Conservation (phyloP, 148 eudicot genomes). For the Oxyria digyna region DNA sequence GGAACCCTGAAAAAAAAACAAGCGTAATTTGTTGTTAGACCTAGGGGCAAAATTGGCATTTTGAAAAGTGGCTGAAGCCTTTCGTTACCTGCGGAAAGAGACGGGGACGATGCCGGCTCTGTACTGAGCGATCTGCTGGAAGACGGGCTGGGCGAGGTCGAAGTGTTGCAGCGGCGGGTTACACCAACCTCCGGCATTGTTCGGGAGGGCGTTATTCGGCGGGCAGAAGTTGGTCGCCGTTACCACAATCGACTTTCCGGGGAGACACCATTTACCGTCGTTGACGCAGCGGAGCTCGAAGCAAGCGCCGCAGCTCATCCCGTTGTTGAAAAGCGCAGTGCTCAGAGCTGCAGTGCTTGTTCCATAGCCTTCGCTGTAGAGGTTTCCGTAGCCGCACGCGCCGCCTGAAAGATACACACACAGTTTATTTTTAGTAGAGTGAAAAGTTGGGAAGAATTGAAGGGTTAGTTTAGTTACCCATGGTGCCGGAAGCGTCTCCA, state of each 20-base stretch:
- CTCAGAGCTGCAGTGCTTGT: conserved; percentile 82
- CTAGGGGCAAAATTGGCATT: background rate
- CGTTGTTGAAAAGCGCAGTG: conserved; percentile 84
- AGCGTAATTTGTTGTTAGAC: background rate
- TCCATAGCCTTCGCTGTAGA: conserved; percentile 19
- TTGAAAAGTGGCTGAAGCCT: too few relatives aligned
- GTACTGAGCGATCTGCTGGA: conserved; percentile 75
- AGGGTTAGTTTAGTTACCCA: background rate
- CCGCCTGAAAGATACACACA: background rate
- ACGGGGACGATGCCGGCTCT: conserved; percentile 92
- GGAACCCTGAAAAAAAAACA: conserved; percentile 34
- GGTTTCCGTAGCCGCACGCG: conserved; percentile 2
- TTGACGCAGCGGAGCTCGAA: conserved; percentile 65
- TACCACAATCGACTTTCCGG: conserved; percentile 64
- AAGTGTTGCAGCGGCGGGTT: conserved; percentile 87
- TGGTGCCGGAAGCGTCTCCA: conserved; percentile 8
- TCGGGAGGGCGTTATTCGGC: conserved; percentile 58
- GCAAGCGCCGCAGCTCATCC: conserved; percentile 79
- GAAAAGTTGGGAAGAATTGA: background rate
- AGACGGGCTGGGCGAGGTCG: conserved; percentile 91
- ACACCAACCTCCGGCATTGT: conserved; percentile 87
- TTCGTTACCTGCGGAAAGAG: conserved; percentile 61
- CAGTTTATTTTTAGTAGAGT: too few relatives aligned
- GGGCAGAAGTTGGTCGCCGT: conserved; percentile 94
- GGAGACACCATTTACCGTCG: conserved; percentile 66